Percentiles rank a stretch among this genome's conserved stretches.
Evolutionary conservation across 1,284 basidiomycete genomes (phyloP).

Genomic region (Hymenochaete sp.): DNA sequence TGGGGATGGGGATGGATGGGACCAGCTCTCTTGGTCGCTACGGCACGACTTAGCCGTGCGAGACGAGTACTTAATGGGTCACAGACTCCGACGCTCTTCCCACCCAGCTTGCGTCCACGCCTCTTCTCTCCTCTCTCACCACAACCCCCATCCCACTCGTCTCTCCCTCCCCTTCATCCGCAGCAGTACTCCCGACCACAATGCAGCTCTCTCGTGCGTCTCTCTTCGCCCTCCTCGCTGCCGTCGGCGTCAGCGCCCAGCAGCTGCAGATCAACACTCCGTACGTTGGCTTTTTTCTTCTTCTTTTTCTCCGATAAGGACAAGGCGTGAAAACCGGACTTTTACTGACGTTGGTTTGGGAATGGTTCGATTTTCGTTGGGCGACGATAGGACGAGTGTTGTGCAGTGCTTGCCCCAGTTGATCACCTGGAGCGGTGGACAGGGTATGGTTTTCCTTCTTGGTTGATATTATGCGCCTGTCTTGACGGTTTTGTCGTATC

Average conservation of each 20-base stretch:
- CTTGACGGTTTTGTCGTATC: background rate
- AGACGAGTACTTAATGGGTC: too few relatives aligned
- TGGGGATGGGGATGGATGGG: too few relatives aligned
- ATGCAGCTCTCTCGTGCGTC: constrained; percentile 41
- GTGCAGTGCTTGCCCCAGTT: constrained; percentile 44
- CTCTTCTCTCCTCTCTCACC: constrained; percentile 11
- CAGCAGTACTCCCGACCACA: constrained; percentile 16
- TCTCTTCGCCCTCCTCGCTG: constrained; percentile 32
- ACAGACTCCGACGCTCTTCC: constrained; percentile 8
- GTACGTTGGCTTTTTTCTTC: constrained; percentile 34
- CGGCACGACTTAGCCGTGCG: too few relatives aligned
- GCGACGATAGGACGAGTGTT: constrained; percentile 29
- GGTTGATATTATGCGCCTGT: background rate
- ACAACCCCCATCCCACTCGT: constrained; percentile 5
- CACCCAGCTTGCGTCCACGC: constrained; percentile 9
- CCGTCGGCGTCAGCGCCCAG: constrained; percentile 36
- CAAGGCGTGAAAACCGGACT: background rate
- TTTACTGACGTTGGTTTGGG: background rate
- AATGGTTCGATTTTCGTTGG: background rate
- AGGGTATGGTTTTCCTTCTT: constrained; percentile 31
- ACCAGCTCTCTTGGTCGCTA: too few relatives aligned
- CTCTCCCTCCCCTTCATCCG: constrained; percentile 25
- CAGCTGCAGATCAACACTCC: constrained; percentile 48
- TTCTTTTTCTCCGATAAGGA: constrained; percentile 2
- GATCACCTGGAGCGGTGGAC: constrained; percentile 43